phyloP scores from a whole-genome alignment of 352 stramenopile genomes.

The Phytophthora europaea region DNA sequence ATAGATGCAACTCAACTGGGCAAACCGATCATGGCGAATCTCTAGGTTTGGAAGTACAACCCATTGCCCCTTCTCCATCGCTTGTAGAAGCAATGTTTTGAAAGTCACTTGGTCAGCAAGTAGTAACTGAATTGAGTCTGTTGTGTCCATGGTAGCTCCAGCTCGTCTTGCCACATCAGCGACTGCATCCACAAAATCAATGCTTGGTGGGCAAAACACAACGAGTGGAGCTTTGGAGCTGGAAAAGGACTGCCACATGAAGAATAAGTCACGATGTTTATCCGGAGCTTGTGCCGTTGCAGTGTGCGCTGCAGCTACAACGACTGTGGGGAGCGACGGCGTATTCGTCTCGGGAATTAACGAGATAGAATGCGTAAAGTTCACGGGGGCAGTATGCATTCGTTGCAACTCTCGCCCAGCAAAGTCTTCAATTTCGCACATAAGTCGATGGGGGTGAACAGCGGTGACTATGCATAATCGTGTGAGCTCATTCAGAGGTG shows the following conservation, averaged over 20 bases:
- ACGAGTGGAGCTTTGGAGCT: slow-evolving; percentile 43
- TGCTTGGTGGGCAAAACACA: slow-evolving; percentile 34
- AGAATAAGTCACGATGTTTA: slow-evolving; percentile 24
- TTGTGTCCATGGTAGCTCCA: slow-evolving; percentile 46
- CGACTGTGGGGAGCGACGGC: slow-evolving; percentile 23
- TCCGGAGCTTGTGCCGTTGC: slow-evolving; percentile 17
- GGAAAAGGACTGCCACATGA: slow-evolving; percentile 55
- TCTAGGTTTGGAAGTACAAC: slow-evolving; percentile 59
- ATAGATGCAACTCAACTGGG: slow-evolving; percentile 43
- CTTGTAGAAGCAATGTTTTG: slow-evolving; percentile 39
- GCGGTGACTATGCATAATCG: slow-evolving; percentile 39
- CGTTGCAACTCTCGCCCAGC: slow-evolving; percentile 21
- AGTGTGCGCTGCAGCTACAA: slow-evolving; percentile 25
- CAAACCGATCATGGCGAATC: slow-evolving; percentile 20
- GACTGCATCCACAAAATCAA: slow-evolving; percentile 53
- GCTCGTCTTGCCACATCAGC: slow-evolving; percentile 35
- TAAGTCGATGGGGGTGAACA: slow-evolving; percentile 34
- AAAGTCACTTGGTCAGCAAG: slow-evolving; percentile 36
- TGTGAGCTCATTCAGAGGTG: slow-evolving; percentile 26
- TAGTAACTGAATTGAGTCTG: slow-evolving; percentile 31
- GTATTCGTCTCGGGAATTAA: slow-evolving; percentile 4
- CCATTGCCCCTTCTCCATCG: slow-evolving; percentile 68
- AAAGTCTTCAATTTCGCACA: slow-evolving; percentile 48
- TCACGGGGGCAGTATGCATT: slow-evolving; percentile 11
- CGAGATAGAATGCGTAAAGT: background rate